phyloP scores from a whole-genome alignment of 352 stramenopile genomes.

The Plasmopara halstedii region DNA sequence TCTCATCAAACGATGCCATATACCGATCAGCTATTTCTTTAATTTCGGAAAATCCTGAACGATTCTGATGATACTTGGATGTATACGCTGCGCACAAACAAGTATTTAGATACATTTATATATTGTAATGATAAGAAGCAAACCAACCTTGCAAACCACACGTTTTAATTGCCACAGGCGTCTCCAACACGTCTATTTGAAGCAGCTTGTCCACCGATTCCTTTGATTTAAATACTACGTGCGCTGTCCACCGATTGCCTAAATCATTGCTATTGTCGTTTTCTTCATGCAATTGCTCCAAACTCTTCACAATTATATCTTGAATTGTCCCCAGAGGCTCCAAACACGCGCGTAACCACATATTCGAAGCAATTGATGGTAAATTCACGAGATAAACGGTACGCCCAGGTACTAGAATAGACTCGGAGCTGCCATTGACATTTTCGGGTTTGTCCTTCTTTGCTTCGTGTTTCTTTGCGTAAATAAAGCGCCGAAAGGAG shows the following conservation, averaged over 20 bases:
- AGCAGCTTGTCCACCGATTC: slow-evolving; percentile 52
- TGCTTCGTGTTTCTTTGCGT: slow-evolving; percentile 56
- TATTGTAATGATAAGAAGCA: not conserved
- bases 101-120: not conserved
- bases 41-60: slow-evolving; percentile 50
- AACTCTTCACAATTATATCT: slow-evolving; percentile 31
- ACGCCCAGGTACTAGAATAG: slow-evolving; percentile 42
- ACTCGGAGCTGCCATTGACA: slow-evolving; percentile 24
- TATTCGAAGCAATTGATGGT: slow-evolving; percentile 30
- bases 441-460: slow-evolving; percentile 18
- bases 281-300: slow-evolving; percentile 3
- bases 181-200: slow-evolving; percentile 30
- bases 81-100: slow-evolving; percentile 26
- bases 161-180: slow-evolving; percentile 10
- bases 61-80: slow-evolving; percentile 58
- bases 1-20: slow-evolving; percentile 68
- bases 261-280: slow-evolving; percentile 9
- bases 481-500: slow-evolving; percentile 62
- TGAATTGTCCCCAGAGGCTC: slow-evolving; percentile 50
- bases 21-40: slow-evolving; percentile 66
- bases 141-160: slow-evolving; percentile 32
- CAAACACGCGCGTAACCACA: slow-evolving; percentile 51
- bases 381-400: slow-evolving; percentile 77
- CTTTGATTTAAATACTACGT: slow-evolving; percentile 73
- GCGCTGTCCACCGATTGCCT: slow-evolving; percentile 23